Evolutionary conservation across 495 filamentous ascomycete genomes (phyloP), one percentile per base, ranked within the genome.

Genomic region (Jackrogersella multiformis): DNA sequence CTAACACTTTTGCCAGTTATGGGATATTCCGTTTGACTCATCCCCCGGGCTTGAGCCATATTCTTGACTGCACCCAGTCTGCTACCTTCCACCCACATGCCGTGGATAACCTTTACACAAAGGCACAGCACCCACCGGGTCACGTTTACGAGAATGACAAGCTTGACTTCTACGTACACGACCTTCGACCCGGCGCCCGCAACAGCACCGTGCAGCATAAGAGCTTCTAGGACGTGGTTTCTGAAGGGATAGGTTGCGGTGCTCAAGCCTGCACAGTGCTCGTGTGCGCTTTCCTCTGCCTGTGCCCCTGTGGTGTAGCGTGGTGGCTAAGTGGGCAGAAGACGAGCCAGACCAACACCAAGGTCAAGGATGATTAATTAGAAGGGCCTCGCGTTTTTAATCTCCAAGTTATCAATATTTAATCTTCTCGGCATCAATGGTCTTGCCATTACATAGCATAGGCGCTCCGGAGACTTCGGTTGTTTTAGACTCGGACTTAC

Each of bases 11-110:
- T 18, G 21, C 23, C 24, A 92, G 92, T 60, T 98, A 91, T 86
- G 96, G 94, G 20, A 87, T 94, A 10, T 99, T 98, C 75, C 89
- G 95, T 13, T 81, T 99, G 3, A 98, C 95, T 0, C 90, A 97
- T 75, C 95, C 95, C 0, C 96, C 95, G 0, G 95, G 95, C 0
- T 83, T 97, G 73, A 84, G 88, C 61, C 84, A 90, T 10, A 88
- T 98, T 23, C 81, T 94, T 35, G 84, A 85, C 26, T 99, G 95
- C 79, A 85, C 75, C 0, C 85, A 93, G 57, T 84, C 82, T 0
- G 89, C 91, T 0, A 78, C 94, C 2, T 99, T 99, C 74, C 95
- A 99, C 77, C 90, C 75, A 21, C 81, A 84, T 48, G 56, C 77
- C 4, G 86, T 79, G 42, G 73, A 80, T 30, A 83, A 93, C 67